Evolutionary conservation across 257 asterid species (phyloP), one percentile per base, ranked within the genome.

Genomic region (Forsythia viridissima): DNA sequence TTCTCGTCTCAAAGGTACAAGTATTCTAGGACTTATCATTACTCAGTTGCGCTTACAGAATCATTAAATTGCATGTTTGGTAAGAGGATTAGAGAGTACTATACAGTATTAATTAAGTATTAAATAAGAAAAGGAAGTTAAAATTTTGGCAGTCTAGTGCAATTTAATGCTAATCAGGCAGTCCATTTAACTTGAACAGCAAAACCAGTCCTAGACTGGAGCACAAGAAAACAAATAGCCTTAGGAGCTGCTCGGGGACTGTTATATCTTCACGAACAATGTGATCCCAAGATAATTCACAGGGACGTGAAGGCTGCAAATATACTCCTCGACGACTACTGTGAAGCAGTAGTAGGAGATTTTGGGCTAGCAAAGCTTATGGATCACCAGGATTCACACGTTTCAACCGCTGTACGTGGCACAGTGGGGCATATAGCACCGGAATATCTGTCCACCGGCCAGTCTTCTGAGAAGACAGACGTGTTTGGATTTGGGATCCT

Each of bases 361-460:
- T 96, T 96, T 72, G 99, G 99, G 42, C 39, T 96, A 84, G 99
- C 98, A 3, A 96, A 96, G 94, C 99, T 96, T 34, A 79, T 96
- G 81, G 99, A 96, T 82, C 99, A 91, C 71, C 90, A 91, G 65
- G 99, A 93, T 76, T 89, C 99, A 0, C 99, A 96, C 41, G 99
- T 96, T 57, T 93, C 99, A 8, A 96, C 99, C 0, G 99, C 99
- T 65, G 98, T 96, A 2, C 91, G 99, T 40, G 99, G 99, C 74
- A 96, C 99, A 3, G 99, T 92, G 55, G 99, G 99, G 5, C 99
- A 96, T 79, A 96, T 96, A 37, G 99, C 99, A 39, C 99, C 99
- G 0, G 99, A 96, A 70, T 96, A 96, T 83, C 91, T 96, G 24
- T 96, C 99, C 36, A 96, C 99, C 0, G 99, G 99, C 7, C 99